Base-by-base conservation (phyloP, 2,329 filamentous ascomycete genomes). In the Didymellaceae sp. region DNA sequence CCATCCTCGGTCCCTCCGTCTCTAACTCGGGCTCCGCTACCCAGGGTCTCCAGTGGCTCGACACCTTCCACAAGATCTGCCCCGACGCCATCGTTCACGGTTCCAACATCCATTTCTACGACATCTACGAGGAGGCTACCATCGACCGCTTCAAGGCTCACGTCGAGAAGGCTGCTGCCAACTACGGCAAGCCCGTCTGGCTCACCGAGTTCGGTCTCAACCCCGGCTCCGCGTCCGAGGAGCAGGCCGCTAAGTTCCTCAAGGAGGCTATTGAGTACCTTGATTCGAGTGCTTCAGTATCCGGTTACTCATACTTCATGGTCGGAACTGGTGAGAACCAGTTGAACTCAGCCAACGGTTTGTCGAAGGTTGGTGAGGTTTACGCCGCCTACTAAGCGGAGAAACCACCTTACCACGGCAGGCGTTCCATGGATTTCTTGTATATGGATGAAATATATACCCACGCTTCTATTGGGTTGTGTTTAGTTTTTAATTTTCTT, bases 41-140 rank as follows among this genome's bases (percentile, higher is more conserved):
- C 10, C 61, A 63, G 62, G 71, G 69, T 41, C 59, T 71, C 9
- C 43, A 54, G 38, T 75, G 71, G 68, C 65, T 74, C 32, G 43
- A 34, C 26, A 42, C 54, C 50, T 75, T 74, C 63, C 43, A 68
- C 47, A 51, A 52, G 9, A 43, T 34, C 44, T 75, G 73, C 64
- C 60, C 69, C 14, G 65, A 61, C n/a, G 73, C 71, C 47, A 52
- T 52, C 20, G 65, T 69, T 21, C 63, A 74, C 57, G 71, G 68
- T 20, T 62, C 64, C 54, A 70, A 71, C 57, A 69, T 74, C 54
- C 73, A 75, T 55, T 75, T 69, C 63, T 75, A 74, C 62, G 68
- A 73, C 57, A 61, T 60, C 57, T 68, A 59, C 62, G 58, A 58
- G 16, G 55, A 52, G 9, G 55, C 55, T 17, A 59, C 57, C 37